Conservation (phyloP, 257 asterid genomes). For the Anisodus tanguticus region DNA sequence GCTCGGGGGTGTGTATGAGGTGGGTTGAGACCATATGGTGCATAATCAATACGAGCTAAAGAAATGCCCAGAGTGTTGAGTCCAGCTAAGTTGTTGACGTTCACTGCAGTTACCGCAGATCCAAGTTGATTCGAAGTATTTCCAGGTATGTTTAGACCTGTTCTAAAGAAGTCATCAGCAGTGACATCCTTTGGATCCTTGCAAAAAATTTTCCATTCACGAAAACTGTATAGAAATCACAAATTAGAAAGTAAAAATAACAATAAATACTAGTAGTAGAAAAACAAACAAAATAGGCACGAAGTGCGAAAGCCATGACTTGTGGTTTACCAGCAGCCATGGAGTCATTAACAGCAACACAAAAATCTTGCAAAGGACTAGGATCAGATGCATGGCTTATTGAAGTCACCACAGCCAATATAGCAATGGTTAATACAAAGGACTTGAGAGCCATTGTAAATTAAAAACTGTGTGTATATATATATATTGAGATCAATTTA, state of each 20-base stretch:
- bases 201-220: conserved; percentile 10
- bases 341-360: conserved; percentile 5
- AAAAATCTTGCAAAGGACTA: not conserved
- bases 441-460: not conserved
- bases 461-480: too few relatives aligned
- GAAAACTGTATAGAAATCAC: not conserved
- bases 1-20: not conserved
- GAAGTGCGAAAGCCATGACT: too few relatives aligned
- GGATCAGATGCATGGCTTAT: not conserved
- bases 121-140: not conserved
- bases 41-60: not conserved
- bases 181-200: not conserved
- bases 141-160: not conserved
- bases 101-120: not conserved
- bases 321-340: not conserved
- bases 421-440: not conserved
- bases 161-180: not conserved
- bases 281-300: too few relatives aligned
- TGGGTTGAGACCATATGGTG: conserved; percentile 25
- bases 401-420: not conserved
- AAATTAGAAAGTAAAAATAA: not conserved
- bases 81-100: not conserved
- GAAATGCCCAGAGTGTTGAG: conserved; percentile 3
- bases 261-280: too few relatives aligned
- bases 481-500: not conserved